Percentiles rank a stretch among this genome's conserved stretches.
phyloP scores from a whole-genome alignment of 352 stramenopile genomes.

The Phytopythium oedochilum region DNA sequence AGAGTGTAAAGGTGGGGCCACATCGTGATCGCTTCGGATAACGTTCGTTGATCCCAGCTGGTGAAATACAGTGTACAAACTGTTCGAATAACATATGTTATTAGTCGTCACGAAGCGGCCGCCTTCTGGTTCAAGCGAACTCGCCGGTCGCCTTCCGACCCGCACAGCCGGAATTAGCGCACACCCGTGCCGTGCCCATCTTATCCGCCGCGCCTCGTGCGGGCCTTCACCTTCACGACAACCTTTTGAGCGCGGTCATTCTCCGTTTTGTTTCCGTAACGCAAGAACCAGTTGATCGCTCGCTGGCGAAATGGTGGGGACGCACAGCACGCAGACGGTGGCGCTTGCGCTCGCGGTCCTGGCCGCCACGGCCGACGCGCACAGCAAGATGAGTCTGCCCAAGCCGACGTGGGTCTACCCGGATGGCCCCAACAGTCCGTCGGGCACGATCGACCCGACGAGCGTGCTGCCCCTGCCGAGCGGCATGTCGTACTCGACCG shows the following conservation, averaged over 20 bases:
- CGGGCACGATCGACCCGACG: conserved; percentile 18
- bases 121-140: background rate
- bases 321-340: conserved; percentile 2
- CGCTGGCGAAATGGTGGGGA: conserved; percentile 9
- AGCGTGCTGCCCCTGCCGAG: conserved; percentile 18
- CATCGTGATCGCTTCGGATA: background rate
- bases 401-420: conserved; percentile 27
- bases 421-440: conserved; percentile 18
- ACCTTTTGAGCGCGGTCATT: background rate
- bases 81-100: no score
- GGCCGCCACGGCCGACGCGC: conserved; percentile 11
- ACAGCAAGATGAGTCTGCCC: conserved; percentile 28
- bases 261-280: conserved; percentile 12
- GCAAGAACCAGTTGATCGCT: conserved; percentile 8
- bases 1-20: background rate
- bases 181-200: no score
- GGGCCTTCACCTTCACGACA: background rate
- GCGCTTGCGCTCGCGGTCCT: conserved; percentile 8
- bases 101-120: background rate
- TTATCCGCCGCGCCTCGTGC: no score
- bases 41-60: background rate
- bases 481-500: conserved; percentile 21
- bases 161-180: no score
- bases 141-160: no score
- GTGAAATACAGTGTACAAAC: background rate